These are phyloP conservation scores for Globisporangium viniferum DNA, from an alignment of 352 stramenopile genomes.

Conservation along the genomic window DNA sequence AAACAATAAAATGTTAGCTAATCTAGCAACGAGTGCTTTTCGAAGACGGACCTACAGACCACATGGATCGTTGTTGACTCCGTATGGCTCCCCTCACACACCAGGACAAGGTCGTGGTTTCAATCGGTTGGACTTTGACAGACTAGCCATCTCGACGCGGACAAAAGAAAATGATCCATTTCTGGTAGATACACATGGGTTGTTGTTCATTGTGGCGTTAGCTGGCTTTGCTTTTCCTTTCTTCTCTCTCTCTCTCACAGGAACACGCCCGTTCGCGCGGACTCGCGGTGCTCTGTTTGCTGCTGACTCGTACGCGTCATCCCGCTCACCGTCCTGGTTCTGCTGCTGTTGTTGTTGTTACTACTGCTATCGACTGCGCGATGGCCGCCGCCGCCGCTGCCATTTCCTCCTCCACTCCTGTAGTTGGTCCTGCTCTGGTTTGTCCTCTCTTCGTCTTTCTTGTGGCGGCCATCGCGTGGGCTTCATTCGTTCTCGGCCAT, in stretches of 20 bases:
- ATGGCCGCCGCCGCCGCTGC: not conserved
- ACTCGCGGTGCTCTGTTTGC: not conserved
- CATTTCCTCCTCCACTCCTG: not conserved
- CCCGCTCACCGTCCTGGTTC: not conserved
- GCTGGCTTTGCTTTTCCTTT: not conserved
- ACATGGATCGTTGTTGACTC: too few relatives aligned
- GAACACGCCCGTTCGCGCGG: slow-evolving; percentile 6
- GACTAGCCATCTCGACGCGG: too few relatives aligned
- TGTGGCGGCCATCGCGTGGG: slow-evolving; percentile 15
- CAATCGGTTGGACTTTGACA: too few relatives aligned
- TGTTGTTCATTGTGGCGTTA: not conserved
- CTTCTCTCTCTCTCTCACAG: slow-evolving; percentile 2
- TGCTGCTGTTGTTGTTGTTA: not conserved
- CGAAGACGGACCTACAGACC: too few relatives aligned
- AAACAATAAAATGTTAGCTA: too few relatives aligned
- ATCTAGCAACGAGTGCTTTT: too few relatives aligned
- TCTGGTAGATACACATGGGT: not conserved
- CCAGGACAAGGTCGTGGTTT: too few relatives aligned
- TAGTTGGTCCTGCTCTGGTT: not conserved
- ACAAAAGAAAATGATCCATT: too few relatives aligned
- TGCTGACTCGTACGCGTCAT: not conserved
- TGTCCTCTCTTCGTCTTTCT: slow-evolving; percentile 15
- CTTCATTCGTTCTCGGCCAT: slow-evolving; percentile 10
- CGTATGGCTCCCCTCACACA: too few relatives aligned
- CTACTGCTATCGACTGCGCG: not conserved